phyloP scores from a whole-genome alignment of 2,329 filamentous ascomycete genomes.

The Fusarium keratoplasticum region DNA sequence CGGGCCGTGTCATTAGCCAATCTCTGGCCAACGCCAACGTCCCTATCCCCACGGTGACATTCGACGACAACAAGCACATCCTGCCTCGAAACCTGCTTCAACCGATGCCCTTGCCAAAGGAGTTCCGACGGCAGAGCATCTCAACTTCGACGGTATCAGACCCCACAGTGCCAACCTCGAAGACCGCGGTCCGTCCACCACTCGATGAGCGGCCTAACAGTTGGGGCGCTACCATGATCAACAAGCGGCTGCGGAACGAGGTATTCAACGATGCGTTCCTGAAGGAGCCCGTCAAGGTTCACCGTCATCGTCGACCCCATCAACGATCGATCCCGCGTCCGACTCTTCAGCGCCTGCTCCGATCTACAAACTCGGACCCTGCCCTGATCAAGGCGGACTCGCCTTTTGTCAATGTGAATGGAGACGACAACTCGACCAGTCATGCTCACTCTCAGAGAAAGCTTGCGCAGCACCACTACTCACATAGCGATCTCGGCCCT shows the following conservation, averaged over 20 bases:
- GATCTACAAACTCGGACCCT: conserved; percentile 60
- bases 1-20: conserved; percentile 71
- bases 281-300: conserved; percentile 83
- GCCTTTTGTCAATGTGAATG: conserved; percentile 21
- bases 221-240: conserved; percentile 94
- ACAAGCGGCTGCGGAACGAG: conserved; percentile 87
- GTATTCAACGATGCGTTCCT: conserved; percentile 93
- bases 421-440: not conserved
- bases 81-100: conserved; percentile 86
- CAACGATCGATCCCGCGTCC: conserved; percentile 73
- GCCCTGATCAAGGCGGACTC: conserved; percentile 45
- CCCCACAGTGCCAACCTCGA: conserved; percentile 8
- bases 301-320: conserved; percentile 78
- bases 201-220: conserved; percentile 71
- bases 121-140: conserved; percentile 49
- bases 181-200: conserved; percentile 44
- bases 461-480: conserved; percentile 35
- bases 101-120: conserved; percentile 58
- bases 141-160: conserved; percentile 45
- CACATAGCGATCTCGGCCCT: conserved; percentile 50
- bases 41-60: conserved; percentile 88
- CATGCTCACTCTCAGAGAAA: conserved; percentile 18
- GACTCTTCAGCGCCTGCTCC: conserved; percentile 58
- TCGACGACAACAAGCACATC: conserved; percentile 94
- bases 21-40: conserved; percentile 75